These are phyloP conservation scores for Cardamine occulta DNA, from an alignment of 345 rosid species.

Conservation along the genomic window DNA sequence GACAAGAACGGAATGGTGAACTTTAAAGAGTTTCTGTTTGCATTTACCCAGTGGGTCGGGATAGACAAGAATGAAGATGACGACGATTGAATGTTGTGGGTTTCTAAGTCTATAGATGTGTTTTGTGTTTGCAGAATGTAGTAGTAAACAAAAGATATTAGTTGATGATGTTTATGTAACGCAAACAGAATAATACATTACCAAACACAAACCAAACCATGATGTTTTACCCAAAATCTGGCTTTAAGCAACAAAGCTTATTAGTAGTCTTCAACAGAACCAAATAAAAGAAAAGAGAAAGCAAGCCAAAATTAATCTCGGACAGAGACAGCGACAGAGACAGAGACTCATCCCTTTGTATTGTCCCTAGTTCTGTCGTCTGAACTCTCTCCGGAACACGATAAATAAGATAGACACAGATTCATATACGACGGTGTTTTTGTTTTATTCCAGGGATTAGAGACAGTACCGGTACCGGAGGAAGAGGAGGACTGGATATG, in stretches of 20 bases:
- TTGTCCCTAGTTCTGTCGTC: slow-evolving; percentile 27
- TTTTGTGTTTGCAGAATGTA: slow-evolving; percentile 25
- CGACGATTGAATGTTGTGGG: slow-evolving; percentile 39
- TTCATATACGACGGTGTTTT: slow-evolving; percentile 30
- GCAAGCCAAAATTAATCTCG: slow-evolving; percentile 38
- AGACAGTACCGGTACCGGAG: slow-evolving; percentile 38
- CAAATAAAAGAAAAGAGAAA: slow-evolving; percentile 19
- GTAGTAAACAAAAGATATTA: slow-evolving; percentile 19
- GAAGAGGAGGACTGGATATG: slow-evolving; percentile 31
- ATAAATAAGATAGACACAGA: slow-evolving; percentile 38
- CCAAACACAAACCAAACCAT: slow-evolving; percentile 34
- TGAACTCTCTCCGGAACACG: slow-evolving; percentile 31
- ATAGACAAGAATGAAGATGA: slow-evolving; percentile 77
- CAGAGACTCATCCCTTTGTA: slow-evolving; percentile 30
- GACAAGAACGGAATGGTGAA: slow-evolving; percentile 92
- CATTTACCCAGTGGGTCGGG: slow-evolving; percentile 92
- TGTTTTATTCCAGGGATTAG: slow-evolving; percentile 42
- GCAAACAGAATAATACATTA: slow-evolving; percentile 39
- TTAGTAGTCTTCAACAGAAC: slow-evolving; percentile 28
- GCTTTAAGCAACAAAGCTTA: slow-evolving; percentile 36
- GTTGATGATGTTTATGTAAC: slow-evolving; percentile 33
- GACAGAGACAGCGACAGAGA: slow-evolving; percentile 30
- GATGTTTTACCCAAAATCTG: slow-evolving; percentile 31
- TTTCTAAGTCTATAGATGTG: slow-evolving; percentile 10
- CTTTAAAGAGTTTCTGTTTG: slow-evolving; percentile 93